These are phyloP conservation scores for Aegilops tauschii DNA, from an alignment of 176 grass and related monocot species.

Conservation along the genomic window DNA sequence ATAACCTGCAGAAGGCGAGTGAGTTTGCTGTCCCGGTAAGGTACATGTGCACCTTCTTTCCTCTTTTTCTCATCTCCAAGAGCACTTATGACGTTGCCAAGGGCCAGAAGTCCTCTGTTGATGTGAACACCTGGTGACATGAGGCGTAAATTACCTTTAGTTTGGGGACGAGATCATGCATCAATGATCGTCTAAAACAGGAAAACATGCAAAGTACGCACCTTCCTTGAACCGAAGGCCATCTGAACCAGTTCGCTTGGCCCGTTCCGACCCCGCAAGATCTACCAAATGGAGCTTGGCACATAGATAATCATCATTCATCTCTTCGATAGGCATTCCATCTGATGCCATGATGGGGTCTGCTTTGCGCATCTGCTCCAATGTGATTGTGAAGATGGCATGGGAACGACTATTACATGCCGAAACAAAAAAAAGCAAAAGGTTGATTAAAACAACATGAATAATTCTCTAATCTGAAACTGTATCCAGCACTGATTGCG, in stretches of 20 bases:
- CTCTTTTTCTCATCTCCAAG: slow-evolving; percentile 98
- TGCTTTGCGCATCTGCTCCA: slow-evolving; percentile 99
- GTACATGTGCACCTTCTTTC: slow-evolving; percentile 96
- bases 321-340: slow-evolving; percentile 71
- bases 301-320: slow-evolving; percentile 92
- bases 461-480: background rate
- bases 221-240: slow-evolving; percentile 99
- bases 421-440: slow-evolving; percentile 41
- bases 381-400: slow-evolving; percentile 99
- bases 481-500: background rate
- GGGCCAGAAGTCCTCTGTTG: slow-evolving; percentile 92
- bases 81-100: slow-evolving; percentile 98
- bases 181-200: background rate
- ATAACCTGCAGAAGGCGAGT: slow-evolving; percentile 92
- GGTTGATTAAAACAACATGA: slow-evolving; percentile 22
- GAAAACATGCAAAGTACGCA: slow-evolving; percentile 17
- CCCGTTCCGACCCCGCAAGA: slow-evolving; percentile 96
- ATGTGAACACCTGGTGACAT: slow-evolving; percentile 92
- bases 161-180: background rate
- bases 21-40: slow-evolving; percentile 98
- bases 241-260: slow-evolving; percentile 93
- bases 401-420: slow-evolving; percentile 95
- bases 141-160: slow-evolving; percentile 1
- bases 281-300: slow-evolving; percentile 96
- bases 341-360: slow-evolving; percentile 62